Conservation (phyloP, 306 rosid species). For the Malus domestica region ASM211411v1 NC_041795.1:33595501-33596000, state of each 20-base stretch:
- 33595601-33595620: conserved; percentile 24
- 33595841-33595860: too few species aligned
- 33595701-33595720: conserved; percentile 37
- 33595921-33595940: too few species aligned
- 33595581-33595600: conserved; percentile 44
- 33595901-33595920: too few species aligned
- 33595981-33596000: background rate
- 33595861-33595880: too few species aligned
- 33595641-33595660: background rate
- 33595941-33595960: too few species aligned
- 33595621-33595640: background rate
- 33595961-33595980: too few species aligned
- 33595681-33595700: conserved; percentile 44
- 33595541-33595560: conserved; percentile 44
- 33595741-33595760: conserved; percentile 46
- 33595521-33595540: conserved; percentile 53
- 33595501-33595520: conserved; percentile 46
- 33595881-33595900: too few species aligned
- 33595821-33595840: too few species aligned
- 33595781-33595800: background rate
- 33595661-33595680: conserved; percentile 54
- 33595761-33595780: conserved; percentile 3
- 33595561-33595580: conserved; percentile 56
- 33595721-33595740: conserved; percentile 58
- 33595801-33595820: background rate